Percentiles rank a stretch among this genome's conserved stretches.
Conservation (phyloP, 306 rosid species). For the Adenanthera pavonina region DNA sequence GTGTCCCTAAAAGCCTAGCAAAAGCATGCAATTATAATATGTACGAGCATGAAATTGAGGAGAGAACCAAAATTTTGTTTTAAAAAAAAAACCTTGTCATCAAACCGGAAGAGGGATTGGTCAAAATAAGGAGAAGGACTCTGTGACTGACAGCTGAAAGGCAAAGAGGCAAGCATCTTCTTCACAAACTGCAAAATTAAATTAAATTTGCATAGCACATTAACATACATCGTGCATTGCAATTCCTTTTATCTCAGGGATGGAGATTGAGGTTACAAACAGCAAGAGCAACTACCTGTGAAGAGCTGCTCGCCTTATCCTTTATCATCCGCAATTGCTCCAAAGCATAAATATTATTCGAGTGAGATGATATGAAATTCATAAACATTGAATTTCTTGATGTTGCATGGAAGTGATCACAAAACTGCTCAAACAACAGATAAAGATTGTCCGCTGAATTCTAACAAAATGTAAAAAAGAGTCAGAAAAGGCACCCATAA, state of each 20-base stretch:
- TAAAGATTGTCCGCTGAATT: constrained; percentile 88
- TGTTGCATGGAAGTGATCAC: constrained; percentile 83
- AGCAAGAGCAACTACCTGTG: constrained; percentile 63
- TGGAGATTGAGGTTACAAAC: constrained; percentile 27
- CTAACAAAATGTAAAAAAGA: constrained; percentile 53
- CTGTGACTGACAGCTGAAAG: constrained; percentile 88
- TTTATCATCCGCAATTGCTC: constrained; percentile 71
- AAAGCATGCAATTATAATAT: neutral
- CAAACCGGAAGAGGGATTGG: constrained; percentile 87
- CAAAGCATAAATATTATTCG: constrained; percentile 78
- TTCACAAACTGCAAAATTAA: constrained; percentile 79
- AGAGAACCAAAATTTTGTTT: neutral
- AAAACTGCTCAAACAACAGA: constrained; percentile 82
- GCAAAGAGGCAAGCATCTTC: constrained; percentile 90
- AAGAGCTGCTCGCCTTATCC: constrained; percentile 73
- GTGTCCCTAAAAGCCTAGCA: neutral
- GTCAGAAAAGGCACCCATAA: constrained; percentile 41
- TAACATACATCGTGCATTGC: constrained; percentile 3
- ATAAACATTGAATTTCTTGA: constrained; percentile 68
- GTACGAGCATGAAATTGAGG: constrained; percentile 10
- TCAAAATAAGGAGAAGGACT: constrained; percentile 99
- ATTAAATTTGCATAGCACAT: constrained; percentile 21
- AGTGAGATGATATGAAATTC: constrained; percentile 93
- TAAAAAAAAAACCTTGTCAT: constrained; percentile 77
- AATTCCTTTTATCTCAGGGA: constrained; percentile 6